Percentiles rank a stretch among this genome's conserved stretches.
Conservation (phyloP, 768 basidiomycete species). For the Gymnopilus junonius region DNA sequence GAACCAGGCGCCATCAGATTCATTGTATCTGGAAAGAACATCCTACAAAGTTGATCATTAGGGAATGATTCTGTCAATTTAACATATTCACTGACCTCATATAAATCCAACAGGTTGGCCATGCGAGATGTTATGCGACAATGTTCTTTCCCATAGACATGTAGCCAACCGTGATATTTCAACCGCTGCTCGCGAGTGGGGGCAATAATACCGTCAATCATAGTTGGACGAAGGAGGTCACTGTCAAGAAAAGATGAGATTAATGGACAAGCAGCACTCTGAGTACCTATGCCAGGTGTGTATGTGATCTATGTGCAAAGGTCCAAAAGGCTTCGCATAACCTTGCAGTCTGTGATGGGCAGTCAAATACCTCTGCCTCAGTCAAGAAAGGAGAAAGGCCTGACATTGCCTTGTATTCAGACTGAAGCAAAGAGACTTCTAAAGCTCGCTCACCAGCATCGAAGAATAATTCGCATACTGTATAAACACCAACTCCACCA, state of each 20-base stretch:
- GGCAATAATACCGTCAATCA: slow-evolving; percentile 11
- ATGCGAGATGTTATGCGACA: background rate
- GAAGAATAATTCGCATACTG: slow-evolving; percentile 12
- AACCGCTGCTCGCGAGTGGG: slow-evolving; percentile 8
- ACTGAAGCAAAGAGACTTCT: background rate
- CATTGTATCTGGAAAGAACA: background rate
- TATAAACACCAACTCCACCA: slow-evolving; percentile 17
- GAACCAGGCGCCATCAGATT: background rate
- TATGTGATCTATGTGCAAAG: slow-evolving; percentile 9
- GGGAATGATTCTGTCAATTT: no score
- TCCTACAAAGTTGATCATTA: background rate
- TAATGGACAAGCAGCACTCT: background rate
- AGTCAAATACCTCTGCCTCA: slow-evolving; percentile 15
- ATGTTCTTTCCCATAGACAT: background rate
- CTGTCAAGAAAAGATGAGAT: background rate
- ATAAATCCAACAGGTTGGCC: background rate
- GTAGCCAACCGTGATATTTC: background rate
- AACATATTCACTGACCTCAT: background rate
- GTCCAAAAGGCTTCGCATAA: slow-evolving; percentile 19
- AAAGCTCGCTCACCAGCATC: slow-evolving; percentile 15
- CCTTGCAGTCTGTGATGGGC: slow-evolving; percentile 12
- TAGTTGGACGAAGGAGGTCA: slow-evolving; percentile 1
- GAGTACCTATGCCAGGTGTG: background rate
- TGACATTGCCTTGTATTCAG: background rate
- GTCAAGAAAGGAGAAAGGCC: slow-evolving; percentile 14